Evolutionary conservation across 176 grass and related monocot genomes (phyloP).

Genomic region (Pharus latifolius): DNA sequence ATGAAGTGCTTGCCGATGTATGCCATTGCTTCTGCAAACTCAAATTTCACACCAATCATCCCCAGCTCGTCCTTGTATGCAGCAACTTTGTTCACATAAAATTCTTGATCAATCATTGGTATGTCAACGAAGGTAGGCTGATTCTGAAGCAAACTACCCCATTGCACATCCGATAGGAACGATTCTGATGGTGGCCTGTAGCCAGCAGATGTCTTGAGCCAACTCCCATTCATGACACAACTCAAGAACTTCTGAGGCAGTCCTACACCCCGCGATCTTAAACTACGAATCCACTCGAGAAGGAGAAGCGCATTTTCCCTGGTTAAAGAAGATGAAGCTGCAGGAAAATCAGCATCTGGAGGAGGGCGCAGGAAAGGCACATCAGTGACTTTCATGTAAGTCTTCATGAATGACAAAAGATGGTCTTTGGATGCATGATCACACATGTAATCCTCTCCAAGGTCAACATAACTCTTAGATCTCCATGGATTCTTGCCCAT

Average conservation of each 20-base stretch:
- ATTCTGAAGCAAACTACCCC: not conserved
- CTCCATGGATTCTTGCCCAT: conserved; percentile 30
- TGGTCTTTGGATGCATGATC: not conserved
- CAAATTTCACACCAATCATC: conserved; percentile 25
- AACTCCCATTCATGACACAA: conserved; percentile 25
- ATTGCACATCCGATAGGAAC: conserved; percentile 7
- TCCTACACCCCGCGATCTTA: not conserved
- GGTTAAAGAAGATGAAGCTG: conserved; percentile 7
- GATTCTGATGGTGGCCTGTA: conserved; percentile 18
- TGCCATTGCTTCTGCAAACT: not conserved
- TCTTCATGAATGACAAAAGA: conserved; percentile 15
- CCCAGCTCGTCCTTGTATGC: conserved; percentile 15
- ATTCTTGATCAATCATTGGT: conserved; percentile 32
- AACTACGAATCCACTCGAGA: conserved; percentile 16
- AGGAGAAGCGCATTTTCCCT: conserved; percentile 23
- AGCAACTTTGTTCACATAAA: conserved; percentile 11
- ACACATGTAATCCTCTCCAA: conserved; percentile 20
- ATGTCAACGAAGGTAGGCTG: not conserved
- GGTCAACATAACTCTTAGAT: conserved; percentile 8
- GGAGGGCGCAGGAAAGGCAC: conserved; percentile 16
- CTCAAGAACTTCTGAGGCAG: conserved; percentile 2
- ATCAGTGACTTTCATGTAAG: conserved; percentile 8
- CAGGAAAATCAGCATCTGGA: conserved; percentile 18
- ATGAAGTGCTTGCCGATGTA: not conserved
- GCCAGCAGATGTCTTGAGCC: conserved; percentile 24